These are phyloP conservation scores for Clonostachys byssicola DNA, from an alignment of 2,329 filamentous ascomycete species.

Conservation along the genomic window DNA sequence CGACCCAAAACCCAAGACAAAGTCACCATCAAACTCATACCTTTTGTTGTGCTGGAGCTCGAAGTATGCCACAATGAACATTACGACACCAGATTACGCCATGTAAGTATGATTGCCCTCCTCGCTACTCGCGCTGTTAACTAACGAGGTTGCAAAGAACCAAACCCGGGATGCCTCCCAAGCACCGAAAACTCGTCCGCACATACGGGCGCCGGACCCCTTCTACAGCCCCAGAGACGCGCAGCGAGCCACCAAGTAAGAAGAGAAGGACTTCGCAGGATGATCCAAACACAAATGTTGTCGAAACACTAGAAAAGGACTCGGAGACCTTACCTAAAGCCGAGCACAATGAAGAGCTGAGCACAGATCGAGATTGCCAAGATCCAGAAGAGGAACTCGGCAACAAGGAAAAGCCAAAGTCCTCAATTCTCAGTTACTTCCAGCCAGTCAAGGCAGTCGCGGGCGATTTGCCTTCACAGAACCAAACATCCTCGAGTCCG, in stretches of 20 bases:
- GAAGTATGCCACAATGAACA: constrained; percentile 8
- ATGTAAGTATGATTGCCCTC: constrained; percentile 9
- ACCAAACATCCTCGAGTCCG: background rate
- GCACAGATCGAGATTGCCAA: background rate
- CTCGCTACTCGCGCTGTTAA: background rate
- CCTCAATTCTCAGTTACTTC: constrained; percentile 36
- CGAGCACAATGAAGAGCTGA: background rate
- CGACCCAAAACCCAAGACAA: background rate
- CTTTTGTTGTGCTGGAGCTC: background rate
- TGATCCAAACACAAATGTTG: background rate
- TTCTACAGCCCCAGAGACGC: constrained; percentile 12
- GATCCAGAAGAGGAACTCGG: background rate
- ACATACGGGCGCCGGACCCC: constrained; percentile 31
- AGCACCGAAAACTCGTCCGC: constrained; percentile 22
- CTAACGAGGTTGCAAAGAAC: constrained; percentile 16
- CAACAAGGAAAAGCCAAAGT: background rate
- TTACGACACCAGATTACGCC: constrained; percentile 19
- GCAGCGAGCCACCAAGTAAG: constrained; percentile 17
- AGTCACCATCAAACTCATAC: background rate
- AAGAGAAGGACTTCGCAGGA: constrained; percentile 8
- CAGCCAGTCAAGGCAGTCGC: constrained; percentile 18
- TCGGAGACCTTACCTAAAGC: background rate
- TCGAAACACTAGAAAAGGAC: too few species aligned
- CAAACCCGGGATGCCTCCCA: constrained; percentile 15
- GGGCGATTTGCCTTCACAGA: background rate